Evolutionary conservation across 345 rosid species (phyloP).

Genomic region (Arabidopsis arenosa): DNA sequence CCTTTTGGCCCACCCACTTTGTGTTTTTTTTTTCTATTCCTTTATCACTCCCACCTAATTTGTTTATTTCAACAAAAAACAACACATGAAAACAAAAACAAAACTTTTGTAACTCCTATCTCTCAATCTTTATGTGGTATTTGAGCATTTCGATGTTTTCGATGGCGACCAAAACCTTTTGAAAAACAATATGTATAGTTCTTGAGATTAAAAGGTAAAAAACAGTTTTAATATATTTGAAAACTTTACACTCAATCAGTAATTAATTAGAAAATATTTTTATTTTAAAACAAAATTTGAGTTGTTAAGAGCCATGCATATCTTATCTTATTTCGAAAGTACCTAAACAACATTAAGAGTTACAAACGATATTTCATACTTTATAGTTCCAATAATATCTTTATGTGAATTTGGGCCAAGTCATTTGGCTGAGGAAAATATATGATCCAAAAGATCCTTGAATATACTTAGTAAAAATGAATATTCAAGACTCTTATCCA

Average conservation of each 20-base stretch:
- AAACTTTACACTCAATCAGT: not conserved
- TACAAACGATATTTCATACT: too few relatives aligned
- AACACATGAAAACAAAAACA: constrained; percentile 7
- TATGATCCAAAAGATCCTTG: constrained; percentile 22
- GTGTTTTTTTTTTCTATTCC: not conserved
- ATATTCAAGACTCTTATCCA: constrained; percentile 35
- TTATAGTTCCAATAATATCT: not conserved
- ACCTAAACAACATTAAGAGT: not conserved
- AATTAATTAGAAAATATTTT: too few relatives aligned
- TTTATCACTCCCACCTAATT: constrained; percentile 10
- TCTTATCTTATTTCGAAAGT: not conserved
- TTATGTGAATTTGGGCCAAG: constrained; percentile 14
- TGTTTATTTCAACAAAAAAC: not conserved
- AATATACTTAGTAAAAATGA: constrained; percentile 34
- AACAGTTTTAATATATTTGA: too few relatives aligned
- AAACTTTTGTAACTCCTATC: constrained; percentile 1
- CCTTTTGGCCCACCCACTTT: constrained; percentile 34
- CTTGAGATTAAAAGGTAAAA: not conserved
- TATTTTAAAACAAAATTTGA: not conserved
- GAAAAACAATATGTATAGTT: not conserved
- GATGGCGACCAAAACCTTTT: constrained; percentile 1
- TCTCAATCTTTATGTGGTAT: not conserved
- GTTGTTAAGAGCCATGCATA: not conserved
- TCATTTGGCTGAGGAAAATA: not conserved
- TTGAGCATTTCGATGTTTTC: constrained; percentile 24